Percentiles rank a stretch among this genome's conserved stretches.
Conservation (phyloP, 2,329 filamentous ascomycete genomes). For the Apiospora pterosperma region DNA sequence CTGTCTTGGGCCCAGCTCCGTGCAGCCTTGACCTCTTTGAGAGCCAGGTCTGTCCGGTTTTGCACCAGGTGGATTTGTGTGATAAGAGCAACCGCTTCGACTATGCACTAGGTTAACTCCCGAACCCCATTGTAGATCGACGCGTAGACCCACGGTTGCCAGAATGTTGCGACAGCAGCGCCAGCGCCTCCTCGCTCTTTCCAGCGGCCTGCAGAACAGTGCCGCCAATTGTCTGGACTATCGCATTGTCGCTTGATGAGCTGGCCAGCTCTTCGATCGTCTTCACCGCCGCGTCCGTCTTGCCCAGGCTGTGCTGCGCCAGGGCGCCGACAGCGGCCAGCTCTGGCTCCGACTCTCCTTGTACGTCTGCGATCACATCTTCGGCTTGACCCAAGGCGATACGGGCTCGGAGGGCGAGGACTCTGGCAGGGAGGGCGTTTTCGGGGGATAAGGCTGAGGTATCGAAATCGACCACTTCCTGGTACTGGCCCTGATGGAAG, state of each 20-base stretch:
- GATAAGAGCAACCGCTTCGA: slow-evolving; percentile 78
- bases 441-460: slow-evolving; percentile 72
- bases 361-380: slow-evolving; percentile 67
- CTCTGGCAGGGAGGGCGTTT: slow-evolving; percentile 72
- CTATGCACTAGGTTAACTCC: slow-evolving; percentile 29
- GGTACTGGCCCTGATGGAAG: slow-evolving; percentile 80
- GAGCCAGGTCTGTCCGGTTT: slow-evolving; percentile 84
- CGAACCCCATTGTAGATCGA: slow-evolving; percentile 16
- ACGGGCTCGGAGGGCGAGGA: slow-evolving; percentile 78
- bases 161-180: slow-evolving; percentile 77
- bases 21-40: slow-evolving; percentile 84
- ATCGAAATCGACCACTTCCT: slow-evolving; percentile 82
- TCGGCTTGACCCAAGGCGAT: slow-evolving; percentile 77
- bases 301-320: slow-evolving; percentile 62
- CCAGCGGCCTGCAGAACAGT: slow-evolving; percentile 77
- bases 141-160: slow-evolving; percentile 65
- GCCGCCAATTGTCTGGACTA: slow-evolving; percentile 79
- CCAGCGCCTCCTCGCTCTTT: slow-evolving; percentile 80
- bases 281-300: slow-evolving; percentile 58
- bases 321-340: slow-evolving; percentile 74
- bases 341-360: slow-evolving; percentile 64
- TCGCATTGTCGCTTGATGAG: slow-evolving; percentile 67
- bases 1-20: slow-evolving; percentile 95
- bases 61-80: slow-evolving; percentile 90
- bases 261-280: slow-evolving; percentile 65